Conservation (phyloP, 75 land plant species). For the Selaginella tamariscina region DNA sequence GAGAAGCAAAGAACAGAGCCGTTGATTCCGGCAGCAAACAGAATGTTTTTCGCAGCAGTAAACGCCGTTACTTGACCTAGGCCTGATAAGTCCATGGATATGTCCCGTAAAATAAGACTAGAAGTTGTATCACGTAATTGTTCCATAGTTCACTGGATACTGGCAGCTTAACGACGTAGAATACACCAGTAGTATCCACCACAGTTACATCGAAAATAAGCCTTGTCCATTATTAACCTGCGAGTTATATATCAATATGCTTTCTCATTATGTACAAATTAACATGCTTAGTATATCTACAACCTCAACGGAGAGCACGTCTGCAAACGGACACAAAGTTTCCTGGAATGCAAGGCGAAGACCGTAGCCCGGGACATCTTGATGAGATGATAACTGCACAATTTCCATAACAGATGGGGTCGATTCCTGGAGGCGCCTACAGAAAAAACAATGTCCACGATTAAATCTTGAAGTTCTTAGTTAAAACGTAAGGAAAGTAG, state of each 20-base stretch:
- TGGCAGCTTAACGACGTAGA: background rate
- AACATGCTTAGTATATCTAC: too few relatives aligned
- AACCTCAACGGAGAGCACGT: background rate
- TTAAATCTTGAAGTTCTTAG: too few relatives aligned
- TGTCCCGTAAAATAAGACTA: slow-evolving; percentile 13
- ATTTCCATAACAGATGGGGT: background rate
- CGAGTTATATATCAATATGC: too few relatives aligned
- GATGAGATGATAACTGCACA: background rate
- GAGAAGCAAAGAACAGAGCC: slow-evolving; percentile 29
- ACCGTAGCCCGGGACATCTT: background rate
- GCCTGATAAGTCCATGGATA: slow-evolving; percentile 16
- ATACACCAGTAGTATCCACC: background rate
- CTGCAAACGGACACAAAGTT: background rate
- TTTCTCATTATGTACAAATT: too few relatives aligned
- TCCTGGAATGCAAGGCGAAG: background rate
- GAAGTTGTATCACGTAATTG: background rate
- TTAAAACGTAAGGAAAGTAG: too few relatives aligned
- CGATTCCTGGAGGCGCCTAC: background rate
- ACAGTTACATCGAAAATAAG: background rate
- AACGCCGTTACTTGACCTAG: slow-evolving; percentile 26
- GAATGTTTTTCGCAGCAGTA: slow-evolving; percentile 14
- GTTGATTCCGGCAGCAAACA: slow-evolving; percentile 26
- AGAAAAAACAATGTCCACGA: background rate
- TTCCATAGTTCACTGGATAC: background rate
- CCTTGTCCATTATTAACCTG: background rate